These are phyloP conservation scores for Pneumocystis oryctolagi DNA, from an alignment of 1,139 yeast species.

Conservation along the genomic window DNA sequence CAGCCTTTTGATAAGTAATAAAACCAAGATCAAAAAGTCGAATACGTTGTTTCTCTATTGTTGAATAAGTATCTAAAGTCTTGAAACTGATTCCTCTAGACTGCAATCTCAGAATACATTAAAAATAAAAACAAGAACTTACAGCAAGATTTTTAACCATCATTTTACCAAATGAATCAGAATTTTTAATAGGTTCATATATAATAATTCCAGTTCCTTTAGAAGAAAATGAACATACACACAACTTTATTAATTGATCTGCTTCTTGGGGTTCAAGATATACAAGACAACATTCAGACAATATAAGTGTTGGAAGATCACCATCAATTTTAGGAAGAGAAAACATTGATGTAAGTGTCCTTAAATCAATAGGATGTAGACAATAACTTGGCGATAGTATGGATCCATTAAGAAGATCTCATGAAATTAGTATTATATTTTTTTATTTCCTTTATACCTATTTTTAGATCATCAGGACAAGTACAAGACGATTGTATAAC, in stretches of 20 bases:
- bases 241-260: constrained; percentile 33
- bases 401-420: not conserved
- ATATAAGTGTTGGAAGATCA: constrained; percentile 47
- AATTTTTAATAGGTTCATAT: constrained; percentile 70
- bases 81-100: constrained; percentile 63
- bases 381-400: constrained; percentile 29
- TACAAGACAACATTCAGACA: constrained; percentile 85
- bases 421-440: not conserved
- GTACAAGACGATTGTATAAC: constrained; percentile 6
- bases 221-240: constrained; percentile 12
- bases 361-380: constrained; percentile 42
- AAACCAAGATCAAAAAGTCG: constrained; percentile 22
- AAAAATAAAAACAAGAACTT: not conserved
- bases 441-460: not conserved
- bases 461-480: constrained; percentile 3
- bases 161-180: constrained; percentile 63
- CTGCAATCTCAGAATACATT: not conserved
- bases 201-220: constrained; percentile 32
- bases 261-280: constrained; percentile 52
- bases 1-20: constrained; percentile 25
- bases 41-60: constrained; percentile 33
- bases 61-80: constrained; percentile 37
- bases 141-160: constrained; percentile 58
- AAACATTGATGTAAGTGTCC: constrained; percentile 20
- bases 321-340: constrained; percentile 25